These are phyloP conservation scores for Phanerochaete carnosa DNA, from an alignment of 768 basidiomycete genomes.

Conservation along the genomic window DNA sequence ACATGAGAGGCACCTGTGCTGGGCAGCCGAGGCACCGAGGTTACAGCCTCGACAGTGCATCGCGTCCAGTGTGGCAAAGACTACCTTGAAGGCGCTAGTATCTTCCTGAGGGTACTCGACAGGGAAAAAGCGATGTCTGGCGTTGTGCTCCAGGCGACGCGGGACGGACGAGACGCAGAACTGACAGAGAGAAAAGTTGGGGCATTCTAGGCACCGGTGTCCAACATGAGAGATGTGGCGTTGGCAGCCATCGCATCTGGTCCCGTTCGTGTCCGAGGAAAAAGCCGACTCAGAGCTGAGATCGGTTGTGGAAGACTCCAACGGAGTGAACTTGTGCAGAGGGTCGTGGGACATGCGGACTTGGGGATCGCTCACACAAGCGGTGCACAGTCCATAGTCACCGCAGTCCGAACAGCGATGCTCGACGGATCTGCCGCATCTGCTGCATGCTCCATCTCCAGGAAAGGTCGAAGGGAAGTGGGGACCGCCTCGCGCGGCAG, in stretches of 20 bases:
- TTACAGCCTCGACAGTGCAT: not conserved
- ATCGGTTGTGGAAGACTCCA: not conserved
- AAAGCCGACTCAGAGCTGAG: not conserved
- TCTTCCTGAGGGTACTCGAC: not conserved
- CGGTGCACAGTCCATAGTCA: conserved; percentile 74
- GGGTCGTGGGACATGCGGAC: not conserved
- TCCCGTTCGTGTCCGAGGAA: not conserved
- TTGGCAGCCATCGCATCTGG: not conserved
- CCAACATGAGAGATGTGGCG: not conserved
- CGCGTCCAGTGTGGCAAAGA: not conserved
- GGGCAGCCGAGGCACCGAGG: not conserved
- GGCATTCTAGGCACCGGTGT: not conserved
- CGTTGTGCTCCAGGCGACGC: not conserved
- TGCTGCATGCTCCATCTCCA: conserved; percentile 44
- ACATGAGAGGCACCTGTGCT: not conserved
- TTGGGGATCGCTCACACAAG: conserved; percentile 39
- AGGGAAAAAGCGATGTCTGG: not conserved
- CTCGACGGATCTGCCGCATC: conserved; percentile 55
- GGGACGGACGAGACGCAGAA: not conserved
- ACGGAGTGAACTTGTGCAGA: not conserved
- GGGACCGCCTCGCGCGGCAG: not conserved
- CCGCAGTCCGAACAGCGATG: conserved; percentile 81
- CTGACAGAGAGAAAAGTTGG: not conserved
- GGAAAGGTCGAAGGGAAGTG: not conserved
- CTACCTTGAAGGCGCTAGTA: not conserved